phyloP scores from a whole-genome alignment of 805 yeast species.

The Hanseniaspora valbyensis region DNA sequence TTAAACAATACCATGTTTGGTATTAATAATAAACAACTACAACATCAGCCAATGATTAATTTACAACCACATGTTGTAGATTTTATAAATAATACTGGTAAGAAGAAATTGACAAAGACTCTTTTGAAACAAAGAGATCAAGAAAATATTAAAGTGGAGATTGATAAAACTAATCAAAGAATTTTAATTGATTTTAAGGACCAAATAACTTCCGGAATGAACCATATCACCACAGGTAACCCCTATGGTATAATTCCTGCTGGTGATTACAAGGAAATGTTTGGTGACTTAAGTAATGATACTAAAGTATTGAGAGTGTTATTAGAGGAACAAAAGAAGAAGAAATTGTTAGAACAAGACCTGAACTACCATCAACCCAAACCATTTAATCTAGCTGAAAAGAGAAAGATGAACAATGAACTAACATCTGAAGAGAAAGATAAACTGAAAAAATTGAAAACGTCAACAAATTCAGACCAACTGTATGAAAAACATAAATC shows the following conservation, averaged over 20 bases:
- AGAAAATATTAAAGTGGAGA: conserved; percentile 18
- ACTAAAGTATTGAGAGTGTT: conserved; percentile 7
- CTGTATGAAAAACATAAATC: not conserved
- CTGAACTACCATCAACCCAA: conserved; percentile 3
- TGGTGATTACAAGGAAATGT: conserved; percentile 4
- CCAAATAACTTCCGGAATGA: conserved; percentile 11
- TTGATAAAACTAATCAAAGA: not conserved
- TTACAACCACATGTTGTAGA: conserved; percentile 25
- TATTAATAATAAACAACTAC: conserved; percentile 24
- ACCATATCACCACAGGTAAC: conserved; percentile 13
- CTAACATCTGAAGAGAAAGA: not conserved
- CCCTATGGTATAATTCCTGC: conserved; percentile 7
- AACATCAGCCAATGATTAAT: conserved; percentile 20
- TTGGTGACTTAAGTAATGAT: conserved; percentile 9
- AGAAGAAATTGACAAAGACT: conserved; percentile 26
- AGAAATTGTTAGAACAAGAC: not conserved
- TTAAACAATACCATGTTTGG: conserved; percentile 26
- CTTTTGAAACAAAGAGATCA: conserved; percentile 27
- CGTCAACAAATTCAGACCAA: not conserved
- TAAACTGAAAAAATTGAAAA: not conserved
- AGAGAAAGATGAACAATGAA: conserved; percentile 6
- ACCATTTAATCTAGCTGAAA: conserved; percentile 1
- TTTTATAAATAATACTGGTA: conserved; percentile 28
- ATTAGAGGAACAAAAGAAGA: not conserved
- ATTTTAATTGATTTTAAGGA: conserved; percentile 8